phyloP scores from a whole-genome alignment of 352 stramenopile species.

The Pythium sukuiense region DNA sequence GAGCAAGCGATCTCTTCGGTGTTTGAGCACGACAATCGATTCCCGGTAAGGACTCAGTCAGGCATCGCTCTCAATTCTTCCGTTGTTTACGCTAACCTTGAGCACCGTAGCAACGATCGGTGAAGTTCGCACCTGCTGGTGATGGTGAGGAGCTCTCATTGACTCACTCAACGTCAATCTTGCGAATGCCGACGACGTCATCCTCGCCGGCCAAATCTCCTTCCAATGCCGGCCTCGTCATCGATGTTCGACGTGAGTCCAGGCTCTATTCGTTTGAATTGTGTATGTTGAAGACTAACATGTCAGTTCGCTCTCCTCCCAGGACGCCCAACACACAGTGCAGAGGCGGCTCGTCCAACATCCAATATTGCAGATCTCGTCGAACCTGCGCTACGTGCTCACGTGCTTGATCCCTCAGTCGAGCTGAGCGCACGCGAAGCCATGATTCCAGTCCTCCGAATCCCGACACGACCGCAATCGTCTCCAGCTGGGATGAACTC shows the following conservation, averaged over 20 bases:
- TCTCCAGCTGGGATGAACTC: slow-evolving; percentile 32
- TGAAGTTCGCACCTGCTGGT: slow-evolving; percentile 41
- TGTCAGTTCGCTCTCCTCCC: not conserved
- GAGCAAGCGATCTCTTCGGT: slow-evolving; percentile 8
- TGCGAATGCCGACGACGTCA: not conserved
- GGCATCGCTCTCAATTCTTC: too few species aligned
- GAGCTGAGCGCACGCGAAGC: not conserved
- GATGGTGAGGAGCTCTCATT: slow-evolving; percentile 38
- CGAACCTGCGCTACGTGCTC: not conserved
- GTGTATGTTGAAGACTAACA: not conserved
- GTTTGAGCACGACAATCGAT: slow-evolving; percentile 37
- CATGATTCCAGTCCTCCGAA: not conserved
- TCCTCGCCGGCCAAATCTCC: slow-evolving; percentile 20
- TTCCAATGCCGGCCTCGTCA: not conserved
- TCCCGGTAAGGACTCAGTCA: slow-evolving; percentile 36
- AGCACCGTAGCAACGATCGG: slow-evolving; percentile 35
- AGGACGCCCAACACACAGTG: slow-evolving; percentile 27
- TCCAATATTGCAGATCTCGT: too few species aligned
- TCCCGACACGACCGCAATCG: slow-evolving; percentile 48
- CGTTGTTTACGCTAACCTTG: too few species aligned
- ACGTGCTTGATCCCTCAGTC: not conserved
- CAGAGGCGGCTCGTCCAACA: slow-evolving; percentile 12
- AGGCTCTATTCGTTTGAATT: not conserved
- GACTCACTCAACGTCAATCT: slow-evolving; percentile 34
- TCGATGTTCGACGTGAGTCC: slow-evolving; percentile 21